Evolutionary conservation across 2,329 filamentous ascomycete genomes (phyloP), one percentile per base, ranked within the genome.

Genomic region (Ophiostoma perfectum): DNA sequence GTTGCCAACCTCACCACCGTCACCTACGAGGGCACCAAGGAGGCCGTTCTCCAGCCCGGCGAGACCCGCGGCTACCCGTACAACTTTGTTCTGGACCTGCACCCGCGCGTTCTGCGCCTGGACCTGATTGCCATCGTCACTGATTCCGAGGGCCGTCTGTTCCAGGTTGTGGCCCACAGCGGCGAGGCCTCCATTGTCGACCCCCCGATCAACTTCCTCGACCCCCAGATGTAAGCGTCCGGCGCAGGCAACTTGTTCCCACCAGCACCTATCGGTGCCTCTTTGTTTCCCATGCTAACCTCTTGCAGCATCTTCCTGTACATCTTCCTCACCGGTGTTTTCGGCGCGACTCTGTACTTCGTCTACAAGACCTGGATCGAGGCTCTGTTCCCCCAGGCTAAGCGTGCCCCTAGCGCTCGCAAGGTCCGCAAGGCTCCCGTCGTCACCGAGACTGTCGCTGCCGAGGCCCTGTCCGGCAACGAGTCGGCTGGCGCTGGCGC

Each of bases 361-460:
- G 92, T 97, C 81, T 99, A 99, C 87, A 95, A 90, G 83, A 96
- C 94, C 76, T 98, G 94, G 93, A 90, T 99, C 80, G 91, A 93
- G 75, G 89, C 93, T 14, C 90, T 99, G 77, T 97, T 98, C 84
- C 94, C 95, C 65, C 92, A 97, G 84, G 88, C 90, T 73, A 91
- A 92, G 82, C 87, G 88, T 72, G 81, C 85, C 69, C 82, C 81
- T 75, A 80, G 84, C 42, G 80, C 84, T 72, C 85, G 83, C 76
- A 87, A 88, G 77, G 78, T 79, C 74, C 91, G 91, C 84, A 90
- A 90, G 81, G 84, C 86, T 70, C 69, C 65, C 4, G 65, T 11
- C 5, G 58, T 18, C 4, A 14, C 42, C 9, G 66, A 66, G 45
- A 14, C 36, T 39, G 60, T 52, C 12, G 90, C 92, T 78, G 86